These are phyloP conservation scores for Diplodia intermedia DNA, from an alignment of 2,329 filamentous ascomycete species.

Conservation along the genomic window DNA sequence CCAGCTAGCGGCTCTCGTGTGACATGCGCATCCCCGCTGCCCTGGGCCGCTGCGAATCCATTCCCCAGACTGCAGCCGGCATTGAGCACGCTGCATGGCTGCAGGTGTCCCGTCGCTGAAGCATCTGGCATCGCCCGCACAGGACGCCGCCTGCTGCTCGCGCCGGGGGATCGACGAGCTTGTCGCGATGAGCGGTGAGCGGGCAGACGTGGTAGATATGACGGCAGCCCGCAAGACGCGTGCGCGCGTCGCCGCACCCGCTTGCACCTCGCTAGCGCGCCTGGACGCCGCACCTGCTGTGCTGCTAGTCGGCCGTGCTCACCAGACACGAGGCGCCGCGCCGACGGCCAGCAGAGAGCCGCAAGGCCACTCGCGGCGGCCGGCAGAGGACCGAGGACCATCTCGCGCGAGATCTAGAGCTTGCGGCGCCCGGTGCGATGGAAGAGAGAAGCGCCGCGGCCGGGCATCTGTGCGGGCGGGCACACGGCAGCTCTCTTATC, in stretches of 20 bases:
- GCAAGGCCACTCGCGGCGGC: background rate
- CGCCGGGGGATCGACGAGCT: slow-evolving; percentile 27
- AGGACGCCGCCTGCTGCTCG: slow-evolving; percentile 25
- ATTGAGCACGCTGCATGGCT: slow-evolving; percentile 2
- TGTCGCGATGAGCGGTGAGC: slow-evolving; percentile 22
- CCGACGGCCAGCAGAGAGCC: background rate
- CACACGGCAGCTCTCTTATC: slow-evolving; percentile 10
- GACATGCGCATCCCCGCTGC: slow-evolving; percentile 10
- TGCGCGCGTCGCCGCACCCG: slow-evolving; percentile 12
- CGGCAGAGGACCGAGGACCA: background rate
- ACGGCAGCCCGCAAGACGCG: slow-evolving; percentile 2
- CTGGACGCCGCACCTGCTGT: background rate
- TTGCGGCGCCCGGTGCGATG: background rate
- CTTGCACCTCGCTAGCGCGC: slow-evolving; percentile 3
- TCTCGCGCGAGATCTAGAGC: background rate
- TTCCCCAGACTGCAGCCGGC: slow-evolving; percentile 15
- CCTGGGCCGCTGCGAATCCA: background rate
- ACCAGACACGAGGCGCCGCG: background rate
- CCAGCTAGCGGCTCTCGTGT: slow-evolving; percentile 13
- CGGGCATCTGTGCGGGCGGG: background rate
- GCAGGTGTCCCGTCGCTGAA: background rate
- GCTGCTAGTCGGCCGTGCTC: background rate
- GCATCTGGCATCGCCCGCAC: slow-evolving; percentile 20
- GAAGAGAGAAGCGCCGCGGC: background rate
- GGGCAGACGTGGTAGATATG: background rate